Conservation (phyloP, 129 eudicot genomes). For the Flaveria ramosissima region DNA sequence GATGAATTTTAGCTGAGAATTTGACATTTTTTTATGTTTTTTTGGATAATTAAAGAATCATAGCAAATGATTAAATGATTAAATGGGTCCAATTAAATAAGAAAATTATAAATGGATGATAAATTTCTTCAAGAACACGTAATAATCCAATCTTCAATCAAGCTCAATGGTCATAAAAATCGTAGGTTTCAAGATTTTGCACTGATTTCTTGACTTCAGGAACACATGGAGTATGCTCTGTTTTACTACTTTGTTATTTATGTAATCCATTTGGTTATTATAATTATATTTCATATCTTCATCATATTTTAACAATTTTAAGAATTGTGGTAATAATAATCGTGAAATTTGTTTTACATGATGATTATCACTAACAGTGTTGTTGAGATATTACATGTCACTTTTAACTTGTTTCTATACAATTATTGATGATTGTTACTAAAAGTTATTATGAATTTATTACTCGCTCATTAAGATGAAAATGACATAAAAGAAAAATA, state of each 20-base stretch:
- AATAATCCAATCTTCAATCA: constrained; percentile 24
- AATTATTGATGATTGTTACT: neutral
- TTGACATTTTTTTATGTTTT: constrained; percentile 14
- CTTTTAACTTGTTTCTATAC: neutral
- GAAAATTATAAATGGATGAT: too few relatives aligned
- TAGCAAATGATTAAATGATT: neutral
- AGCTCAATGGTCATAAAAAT: constrained; percentile 42
- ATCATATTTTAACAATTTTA: neutral
- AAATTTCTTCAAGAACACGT: neutral
- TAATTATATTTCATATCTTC: neutral
- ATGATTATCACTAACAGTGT: neutral
- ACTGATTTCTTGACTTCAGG: constrained; percentile 22
- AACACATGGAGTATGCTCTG: constrained; percentile 9
- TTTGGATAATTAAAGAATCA: constrained; percentile 25
- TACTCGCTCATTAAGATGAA: neutral
- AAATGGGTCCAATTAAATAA: constrained; percentile 14
- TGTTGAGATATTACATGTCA: neutral
- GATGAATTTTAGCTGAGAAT: neutral
- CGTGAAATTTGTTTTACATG: neutral
- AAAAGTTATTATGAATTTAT: too few relatives aligned
- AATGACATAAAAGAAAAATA: neutral
- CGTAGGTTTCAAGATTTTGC: constrained; percentile 47
- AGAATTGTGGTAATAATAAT: neutral
- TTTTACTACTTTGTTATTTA: constrained; percentile 1
- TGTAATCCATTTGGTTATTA: neutral